phyloP scores from a whole-genome alignment of 805 yeast genomes.

The Myxozyma neotropica region DNA sequence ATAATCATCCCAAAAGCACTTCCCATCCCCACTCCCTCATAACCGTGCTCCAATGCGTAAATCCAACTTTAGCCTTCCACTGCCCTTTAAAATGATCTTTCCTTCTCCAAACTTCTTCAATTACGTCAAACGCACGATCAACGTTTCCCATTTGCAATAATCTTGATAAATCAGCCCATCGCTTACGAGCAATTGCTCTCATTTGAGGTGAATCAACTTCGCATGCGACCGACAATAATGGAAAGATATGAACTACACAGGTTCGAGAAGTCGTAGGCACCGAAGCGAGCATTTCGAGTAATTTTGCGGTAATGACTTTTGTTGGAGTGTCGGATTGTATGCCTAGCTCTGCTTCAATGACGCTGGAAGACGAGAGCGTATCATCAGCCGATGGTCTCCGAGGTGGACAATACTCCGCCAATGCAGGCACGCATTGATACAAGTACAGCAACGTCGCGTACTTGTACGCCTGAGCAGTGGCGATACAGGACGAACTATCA shows the following conservation, averaged over 20 bases:
- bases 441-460: slow-evolving; percentile 60
- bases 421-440: slow-evolving; percentile 72
- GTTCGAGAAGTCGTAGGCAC: slow-evolving; percentile 63
- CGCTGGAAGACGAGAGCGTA: background rate
- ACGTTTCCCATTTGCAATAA: slow-evolving; percentile 68
- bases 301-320: slow-evolving; percentile 52
- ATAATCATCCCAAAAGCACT: slow-evolving; percentile 54
- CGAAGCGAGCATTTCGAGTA: slow-evolving; percentile 61
- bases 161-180: slow-evolving; percentile 59
- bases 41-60: slow-evolving; percentile 64
- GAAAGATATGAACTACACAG: slow-evolving; percentile 63
- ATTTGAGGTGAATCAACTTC: slow-evolving; percentile 63
- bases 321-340: slow-evolving; percentile 10
- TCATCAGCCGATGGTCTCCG: slow-evolving; percentile 6
- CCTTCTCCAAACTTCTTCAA: slow-evolving; percentile 71
- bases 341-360: slow-evolving; percentile 5
- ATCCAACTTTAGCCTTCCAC: slow-evolving; percentile 28
- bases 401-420: slow-evolving; percentile 35
- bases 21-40: slow-evolving; percentile 83
- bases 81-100: slow-evolving; percentile 26
- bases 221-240: slow-evolving; percentile 65
- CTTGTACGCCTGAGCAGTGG: slow-evolving; percentile 72
- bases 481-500: slow-evolving; percentile 61
- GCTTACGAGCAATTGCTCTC: slow-evolving; percentile 59
- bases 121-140: slow-evolving; percentile 66